Evolutionary conservation across 805 yeast genomes (phyloP).

Genomic region (Tetrapisispora phaffii): DNA sequence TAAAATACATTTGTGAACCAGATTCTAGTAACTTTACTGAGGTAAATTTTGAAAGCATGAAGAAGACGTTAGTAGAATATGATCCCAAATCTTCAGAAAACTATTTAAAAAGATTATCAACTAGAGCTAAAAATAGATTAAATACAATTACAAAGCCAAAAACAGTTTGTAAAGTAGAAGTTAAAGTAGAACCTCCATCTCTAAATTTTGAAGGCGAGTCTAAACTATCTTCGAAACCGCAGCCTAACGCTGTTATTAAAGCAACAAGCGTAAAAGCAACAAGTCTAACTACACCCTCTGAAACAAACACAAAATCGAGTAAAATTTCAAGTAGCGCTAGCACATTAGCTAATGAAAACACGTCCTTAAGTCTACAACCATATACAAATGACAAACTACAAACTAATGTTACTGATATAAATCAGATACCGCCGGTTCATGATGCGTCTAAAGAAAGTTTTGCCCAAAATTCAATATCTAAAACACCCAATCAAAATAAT

Average conservation of each 20-base stretch:
- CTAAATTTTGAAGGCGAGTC: neutral
- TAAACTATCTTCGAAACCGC: neutral
- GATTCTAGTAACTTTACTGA: constrained; percentile 18
- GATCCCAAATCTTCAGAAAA: constrained; percentile 24
- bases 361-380: neutral
- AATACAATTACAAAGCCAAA: neutral
- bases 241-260: neutral
- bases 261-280: neutral
- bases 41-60: constrained; percentile 16
- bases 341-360: neutral
- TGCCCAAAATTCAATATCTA: neutral
- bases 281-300: neutral
- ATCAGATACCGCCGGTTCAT: neutral
- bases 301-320: neutral
- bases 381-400: neutral
- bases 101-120: constrained; percentile 19
- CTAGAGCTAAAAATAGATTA: constrained; percentile 4
- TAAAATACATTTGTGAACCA: constrained; percentile 30
- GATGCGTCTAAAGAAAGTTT: neutral
- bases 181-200: neutral
- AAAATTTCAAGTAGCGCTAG: neutral
- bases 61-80: constrained; percentile 10
- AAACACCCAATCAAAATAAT: neutral
- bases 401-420: neutral
- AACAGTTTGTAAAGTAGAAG: neutral